A percentile compares a stretch with the other conserved stretches of the same genome.
Conservation (phyloP, 495 filamentous ascomycete genomes). For the Daldinia decipiens region DNA sequence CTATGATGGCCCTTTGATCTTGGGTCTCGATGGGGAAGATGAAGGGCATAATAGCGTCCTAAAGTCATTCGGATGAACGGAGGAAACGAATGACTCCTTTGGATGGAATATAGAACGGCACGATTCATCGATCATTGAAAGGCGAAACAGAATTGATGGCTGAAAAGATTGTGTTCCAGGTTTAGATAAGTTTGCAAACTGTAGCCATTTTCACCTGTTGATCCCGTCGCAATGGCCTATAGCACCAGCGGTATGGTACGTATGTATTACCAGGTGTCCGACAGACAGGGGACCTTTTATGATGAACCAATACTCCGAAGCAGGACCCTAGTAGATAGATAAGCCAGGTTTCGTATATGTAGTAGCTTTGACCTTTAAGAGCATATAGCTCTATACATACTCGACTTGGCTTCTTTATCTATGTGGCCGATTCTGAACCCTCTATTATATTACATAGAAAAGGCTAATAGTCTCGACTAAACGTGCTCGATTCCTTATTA, state of each 20-base stretch:
- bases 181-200: conserved; percentile 21
- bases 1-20: conserved; percentile 41
- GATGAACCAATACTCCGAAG: conserved; percentile 13
- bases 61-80: conserved; percentile 20
- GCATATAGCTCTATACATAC: background rate
- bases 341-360: background rate
- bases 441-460: background rate
- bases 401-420: background rate
- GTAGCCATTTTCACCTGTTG: conserved; percentile 18
- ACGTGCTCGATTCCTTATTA: background rate
- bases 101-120: conserved; percentile 3
- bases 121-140: conserved; percentile 21
- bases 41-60: conserved; percentile 34
- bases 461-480: background rate
- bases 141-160: background rate
- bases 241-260: conserved; percentile 18
- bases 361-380: background rate
- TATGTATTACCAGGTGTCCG: conserved; percentile 23
- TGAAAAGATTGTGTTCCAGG: conserved; percentile 2
- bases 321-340: conserved; percentile 1
- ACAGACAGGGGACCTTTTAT: conserved; percentile 20
- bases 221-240: conserved; percentile 29
- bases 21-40: conserved; percentile 45
- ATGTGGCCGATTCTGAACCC: background rate
- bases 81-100: conserved; percentile 16